These are phyloP conservation scores for Petunia hybrid DNA, from an alignment of 305 asterid species.

Conservation along the genomic window DNA sequence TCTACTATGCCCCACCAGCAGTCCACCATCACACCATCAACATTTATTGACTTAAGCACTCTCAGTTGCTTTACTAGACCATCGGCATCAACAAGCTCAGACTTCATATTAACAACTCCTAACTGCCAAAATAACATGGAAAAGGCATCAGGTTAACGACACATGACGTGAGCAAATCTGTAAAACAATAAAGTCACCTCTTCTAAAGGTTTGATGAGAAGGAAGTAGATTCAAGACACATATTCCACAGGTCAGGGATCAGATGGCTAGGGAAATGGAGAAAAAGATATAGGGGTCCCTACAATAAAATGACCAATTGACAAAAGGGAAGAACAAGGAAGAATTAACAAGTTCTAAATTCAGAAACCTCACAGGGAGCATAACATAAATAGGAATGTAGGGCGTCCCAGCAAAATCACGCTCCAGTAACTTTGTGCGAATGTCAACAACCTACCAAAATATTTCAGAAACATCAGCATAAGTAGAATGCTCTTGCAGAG, in stretches of 20 bases:
- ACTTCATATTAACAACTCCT: conserved; percentile 81
- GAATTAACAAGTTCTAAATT: conserved; percentile 23
- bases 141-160: conserved; percentile 36
- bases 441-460: conserved; percentile 65
- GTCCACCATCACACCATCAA: conserved; percentile 87
- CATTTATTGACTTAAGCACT: conserved; percentile 68
- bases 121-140: conserved; percentile 59
- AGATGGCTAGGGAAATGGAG: conserved; percentile 2
- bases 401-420: conserved; percentile 83
- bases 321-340: conserved; percentile 24
- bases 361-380: conserved; percentile 82
- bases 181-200: neutral
- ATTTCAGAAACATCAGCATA: conserved; percentile 27
- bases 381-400: conserved; percentile 77
- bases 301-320: neutral
- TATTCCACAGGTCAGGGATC: conserved; percentile 17
- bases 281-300: neutral
- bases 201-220: neutral
- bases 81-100: conserved; percentile 90
- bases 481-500: conserved; percentile 13
- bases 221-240: conserved; percentile 3
- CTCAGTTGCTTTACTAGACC: conserved; percentile 80
- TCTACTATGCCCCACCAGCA: conserved; percentile 99
- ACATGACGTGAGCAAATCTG: conserved; percentile 30
- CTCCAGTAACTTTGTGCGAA: conserved; percentile 70